Percentiles rank a stretch among this genome's conserved stretches.
These are phyloP conservation scores for Mycena albidolilacea DNA, from an alignment of 768 basidiomycete species.

Conservation along the genomic window DNA sequence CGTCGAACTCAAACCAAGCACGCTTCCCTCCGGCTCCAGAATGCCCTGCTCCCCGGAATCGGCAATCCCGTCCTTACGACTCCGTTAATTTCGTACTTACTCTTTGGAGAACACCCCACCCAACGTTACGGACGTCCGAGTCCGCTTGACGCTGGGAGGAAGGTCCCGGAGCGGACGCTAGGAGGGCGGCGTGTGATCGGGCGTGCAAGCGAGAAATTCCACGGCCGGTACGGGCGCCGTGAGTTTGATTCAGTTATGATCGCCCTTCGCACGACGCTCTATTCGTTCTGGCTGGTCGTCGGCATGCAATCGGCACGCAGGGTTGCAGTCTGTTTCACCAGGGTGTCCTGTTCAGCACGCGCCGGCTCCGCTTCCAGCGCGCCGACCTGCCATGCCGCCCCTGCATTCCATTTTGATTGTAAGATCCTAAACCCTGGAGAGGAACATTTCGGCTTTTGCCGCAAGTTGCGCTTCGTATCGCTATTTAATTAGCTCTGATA, in stretches of 20 bases:
- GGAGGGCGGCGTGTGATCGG: conserved; percentile 8
- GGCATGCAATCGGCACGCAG: neutral
- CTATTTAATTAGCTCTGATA: too few relatives aligned
- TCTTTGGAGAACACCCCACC: neutral
- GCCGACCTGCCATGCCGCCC: too few relatives aligned
- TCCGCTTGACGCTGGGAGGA: neutral
- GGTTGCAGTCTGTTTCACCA: neutral
- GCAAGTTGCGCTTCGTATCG: too few relatives aligned
- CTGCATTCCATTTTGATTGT: too few relatives aligned
- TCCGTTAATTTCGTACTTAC: neutral
- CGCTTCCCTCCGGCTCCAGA: too few relatives aligned
- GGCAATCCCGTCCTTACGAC: too few relatives aligned
- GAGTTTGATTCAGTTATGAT: conserved; percentile 25
- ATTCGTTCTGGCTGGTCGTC: neutral
- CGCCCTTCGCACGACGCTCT: conserved; percentile 15
- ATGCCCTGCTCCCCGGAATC: too few relatives aligned
- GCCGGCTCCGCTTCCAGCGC: too few relatives aligned
- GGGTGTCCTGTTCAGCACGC: neutral
- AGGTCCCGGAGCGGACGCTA: neutral
- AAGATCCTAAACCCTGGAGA: too few relatives aligned
- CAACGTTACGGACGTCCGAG: neutral
- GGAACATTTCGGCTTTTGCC: too few relatives aligned
- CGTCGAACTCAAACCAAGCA: too few relatives aligned
- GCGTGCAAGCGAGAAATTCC: conserved; percentile 4
- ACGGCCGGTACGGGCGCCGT: conserved; percentile 7